Evolutionary conservation across 2,329 filamentous ascomycete species (phyloP).

Genomic region (Xylariaceae sp.): DNA sequence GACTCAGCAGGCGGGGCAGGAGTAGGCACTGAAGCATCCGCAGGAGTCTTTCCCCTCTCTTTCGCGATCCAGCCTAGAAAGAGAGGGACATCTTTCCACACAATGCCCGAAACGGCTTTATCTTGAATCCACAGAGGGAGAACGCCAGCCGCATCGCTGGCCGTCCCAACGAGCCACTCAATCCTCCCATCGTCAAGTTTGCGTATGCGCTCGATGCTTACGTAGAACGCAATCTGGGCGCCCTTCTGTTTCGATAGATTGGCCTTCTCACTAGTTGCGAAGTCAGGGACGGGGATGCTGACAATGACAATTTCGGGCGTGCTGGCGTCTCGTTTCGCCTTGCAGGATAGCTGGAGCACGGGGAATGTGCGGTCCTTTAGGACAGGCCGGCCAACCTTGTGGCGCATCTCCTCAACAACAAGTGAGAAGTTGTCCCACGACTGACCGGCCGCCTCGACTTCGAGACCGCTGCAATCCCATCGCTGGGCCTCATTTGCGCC

Average conservation of each 20-base stretch:
- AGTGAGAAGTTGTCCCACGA: conserved; percentile 48
- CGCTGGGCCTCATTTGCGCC: conserved; percentile 43
- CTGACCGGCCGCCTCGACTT: conserved; percentile 36
- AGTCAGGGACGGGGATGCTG: conserved; percentile 50
- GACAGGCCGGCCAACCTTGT: conserved; percentile 54
- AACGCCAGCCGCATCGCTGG: conserved; percentile 64
- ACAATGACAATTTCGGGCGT: conserved; percentile 51
- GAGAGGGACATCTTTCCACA: conserved; percentile 67
- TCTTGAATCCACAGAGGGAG: conserved; percentile 65
- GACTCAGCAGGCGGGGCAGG: conserved; percentile 3
- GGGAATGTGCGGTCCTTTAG: conserved; percentile 63
- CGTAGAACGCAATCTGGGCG: conserved; percentile 57
- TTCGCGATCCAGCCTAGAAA: conserved; percentile 60
- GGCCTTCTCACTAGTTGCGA: conserved; percentile 32
- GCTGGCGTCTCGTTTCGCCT: conserved; percentile 32
- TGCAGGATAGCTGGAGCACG: conserved; percentile 58
- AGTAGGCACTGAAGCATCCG: neutral
- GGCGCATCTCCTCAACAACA: conserved; percentile 60
- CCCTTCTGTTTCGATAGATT: conserved; percentile 40
- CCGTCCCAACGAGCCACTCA: conserved; percentile 76
- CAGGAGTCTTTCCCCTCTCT: conserved; percentile 36
- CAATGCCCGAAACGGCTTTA: conserved; percentile 54
- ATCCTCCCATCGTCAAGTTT: conserved; percentile 43
- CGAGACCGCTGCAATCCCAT: conserved; percentile 45
- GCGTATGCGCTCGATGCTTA: conserved; percentile 59